Evolutionary conservation across 1,284 basidiomycete species (phyloP), one percentile per base, ranked within the genome.

Genomic region (Papiliotrema terrestris): DNA sequence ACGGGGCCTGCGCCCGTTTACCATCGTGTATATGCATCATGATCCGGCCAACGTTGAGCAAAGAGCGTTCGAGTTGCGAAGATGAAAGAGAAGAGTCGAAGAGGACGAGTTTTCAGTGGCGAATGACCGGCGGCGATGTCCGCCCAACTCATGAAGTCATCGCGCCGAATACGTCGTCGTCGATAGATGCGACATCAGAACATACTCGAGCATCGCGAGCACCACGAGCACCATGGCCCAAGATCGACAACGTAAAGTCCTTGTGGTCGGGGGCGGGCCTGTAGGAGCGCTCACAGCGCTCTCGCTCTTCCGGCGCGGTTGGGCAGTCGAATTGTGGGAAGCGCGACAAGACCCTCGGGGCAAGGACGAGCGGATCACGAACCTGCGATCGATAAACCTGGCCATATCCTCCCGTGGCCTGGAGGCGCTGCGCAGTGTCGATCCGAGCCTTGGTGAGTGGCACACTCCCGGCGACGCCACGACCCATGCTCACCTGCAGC

Each of bases 331-430:
- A 62, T 72, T 98, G n/a, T 93, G 89, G 78, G 95, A 98, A 78
- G 83, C 83, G 49, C 83, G 93, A 62, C 82, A 87, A 72, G 75
- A 77, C 61, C 73, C 75, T 13, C 51, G 75, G 56, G 69, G 69
- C 1, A 61, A 67, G 39, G 63, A 67, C 26, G 57, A 68, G 2
- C 56, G 65, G 8, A 68, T 72, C 41, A 69, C 65, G 6, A 75
- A 74, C 57, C 61, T 75, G 65, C 84, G 95, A 56, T 95, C 91
- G 53, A 97, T 98, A 79, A 98, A 98, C 79, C 82, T 98, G 50
- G 94, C 94, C 36, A 91, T 98, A 61, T 97, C 93, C 19, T 85
- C 91, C 56, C 85, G 95, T 52, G 95, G 94, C 57, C 86, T 98
- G 54, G 84, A 87, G 61, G 94, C 94, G 35, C 80, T 98, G 43